Evolutionary conservation across 1,284 basidiomycete species (phyloP).

Genomic region (Naganishia albida): DNA sequence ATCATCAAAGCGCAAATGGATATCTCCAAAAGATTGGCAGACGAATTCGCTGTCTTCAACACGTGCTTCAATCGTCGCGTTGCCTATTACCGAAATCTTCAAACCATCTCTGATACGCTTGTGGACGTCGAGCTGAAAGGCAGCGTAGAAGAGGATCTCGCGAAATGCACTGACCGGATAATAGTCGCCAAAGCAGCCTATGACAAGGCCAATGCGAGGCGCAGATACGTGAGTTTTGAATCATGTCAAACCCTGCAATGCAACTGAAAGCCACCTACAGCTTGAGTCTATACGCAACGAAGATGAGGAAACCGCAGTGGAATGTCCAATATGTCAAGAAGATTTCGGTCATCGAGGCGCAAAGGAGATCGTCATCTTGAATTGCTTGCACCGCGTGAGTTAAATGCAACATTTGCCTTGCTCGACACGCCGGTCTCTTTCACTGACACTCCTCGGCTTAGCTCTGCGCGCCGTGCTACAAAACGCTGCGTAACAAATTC

Average conservation of each 20-base stretch:
- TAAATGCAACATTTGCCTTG: too few relatives aligned
- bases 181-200: slow-evolving; percentile 7
- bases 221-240: slow-evolving; percentile 5
- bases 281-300: slow-evolving; percentile 20
- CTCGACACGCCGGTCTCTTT: background rate
- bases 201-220: slow-evolving; percentile 17
- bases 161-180: background rate
- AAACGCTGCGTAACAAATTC: background rate
- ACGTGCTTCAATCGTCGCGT: slow-evolving; percentile 49
- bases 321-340: slow-evolving; percentile 25
- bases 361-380: slow-evolving; percentile 17
- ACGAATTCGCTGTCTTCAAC: slow-evolving; percentile 50
- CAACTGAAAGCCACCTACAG: background rate
- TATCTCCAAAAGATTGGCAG: slow-evolving; percentile 43
- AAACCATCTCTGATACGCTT: slow-evolving; percentile 52
- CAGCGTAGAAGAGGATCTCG: slow-evolving; percentile 20
- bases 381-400: slow-evolving; percentile 17
- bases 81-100: slow-evolving; percentile 48
- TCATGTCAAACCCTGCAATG: background rate
- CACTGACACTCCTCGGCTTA: background rate
- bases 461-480: slow-evolving; percentile 18
- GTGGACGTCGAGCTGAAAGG: slow-evolving; percentile 4
- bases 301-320: slow-evolving; percentile 9
- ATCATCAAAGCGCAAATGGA: slow-evolving; percentile 34
- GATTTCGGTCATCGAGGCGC: slow-evolving; percentile 9